These are phyloP conservation scores for Nigrospora oryzae DNA, from an alignment of 2,329 filamentous ascomycete genomes.

Conservation along the genomic window DNA sequence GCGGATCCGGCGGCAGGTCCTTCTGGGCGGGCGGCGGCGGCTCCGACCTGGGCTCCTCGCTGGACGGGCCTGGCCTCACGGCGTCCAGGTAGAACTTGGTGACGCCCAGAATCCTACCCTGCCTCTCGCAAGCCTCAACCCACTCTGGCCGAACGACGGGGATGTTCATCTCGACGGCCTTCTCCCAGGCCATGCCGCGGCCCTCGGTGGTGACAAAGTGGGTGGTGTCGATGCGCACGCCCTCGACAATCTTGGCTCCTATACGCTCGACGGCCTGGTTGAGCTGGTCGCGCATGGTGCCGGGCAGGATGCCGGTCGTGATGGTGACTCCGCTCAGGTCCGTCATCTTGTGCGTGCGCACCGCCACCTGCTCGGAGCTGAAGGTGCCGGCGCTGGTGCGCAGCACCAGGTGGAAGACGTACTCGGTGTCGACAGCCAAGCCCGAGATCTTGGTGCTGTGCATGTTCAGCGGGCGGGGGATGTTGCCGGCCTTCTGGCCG, in stretches of 20 bases:
- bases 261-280: conserved; percentile 74
- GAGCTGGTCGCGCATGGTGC: conserved; percentile 63
- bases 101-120: conserved; percentile 86
- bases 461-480: conserved; percentile 79
- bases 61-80: conserved; percentile 34
- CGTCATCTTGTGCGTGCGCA: conserved; percentile 97
- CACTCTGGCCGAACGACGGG: conserved; percentile 95
- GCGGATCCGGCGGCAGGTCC: conserved; percentile 16
- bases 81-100: conserved; percentile 95
- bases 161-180: conserved; percentile 95
- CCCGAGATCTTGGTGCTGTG: conserved; percentile 95
- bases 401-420: conserved; percentile 84
- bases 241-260: conserved; percentile 84
- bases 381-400: conserved; percentile 85
- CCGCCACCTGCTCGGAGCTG: conserved; percentile 71
- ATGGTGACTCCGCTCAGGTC: conserved; percentile 93
- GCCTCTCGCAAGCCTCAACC: conserved; percentile 92
- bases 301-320: conserved; percentile 78
- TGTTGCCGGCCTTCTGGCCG: conserved; percentile 91
- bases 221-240: conserved; percentile 91
- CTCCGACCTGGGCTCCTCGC: conserved; percentile 17
- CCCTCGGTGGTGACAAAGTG: conserved; percentile 97
- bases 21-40: conserved; percentile 19
- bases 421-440: conserved; percentile 92
- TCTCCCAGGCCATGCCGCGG: conserved; percentile 84